Evolutionary conservation across 768 basidiomycete species (phyloP).

Genomic region (Podaxis sp.): DNA sequence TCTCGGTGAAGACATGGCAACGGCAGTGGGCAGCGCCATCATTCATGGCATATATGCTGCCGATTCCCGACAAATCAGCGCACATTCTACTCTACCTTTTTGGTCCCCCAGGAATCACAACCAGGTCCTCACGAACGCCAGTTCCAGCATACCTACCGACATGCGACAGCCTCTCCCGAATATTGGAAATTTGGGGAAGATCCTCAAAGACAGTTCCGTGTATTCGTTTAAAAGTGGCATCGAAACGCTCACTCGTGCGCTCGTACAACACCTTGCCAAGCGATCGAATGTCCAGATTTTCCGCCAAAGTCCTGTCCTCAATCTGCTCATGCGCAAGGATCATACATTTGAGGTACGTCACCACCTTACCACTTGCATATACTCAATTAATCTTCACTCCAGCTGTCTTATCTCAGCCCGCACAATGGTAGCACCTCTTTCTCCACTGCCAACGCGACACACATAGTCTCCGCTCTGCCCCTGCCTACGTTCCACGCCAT

Average conservation of each 20-base stretch:
- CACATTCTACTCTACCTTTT: constrained; percentile 51
- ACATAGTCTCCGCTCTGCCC: constrained; percentile 77
- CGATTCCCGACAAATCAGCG: constrained; percentile 71
- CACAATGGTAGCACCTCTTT: background rate
- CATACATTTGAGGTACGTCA: constrained; percentile 44
- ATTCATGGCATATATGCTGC: constrained; percentile 94
- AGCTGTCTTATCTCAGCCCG: constrained; percentile 1
- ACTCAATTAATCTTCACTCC: constrained; percentile 6
- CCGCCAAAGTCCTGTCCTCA: constrained; percentile 36
- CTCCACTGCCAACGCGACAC: constrained; percentile 40
- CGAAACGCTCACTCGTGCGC: constrained; percentile 55
- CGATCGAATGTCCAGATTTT: constrained; percentile 60
- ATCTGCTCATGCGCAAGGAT: constrained; percentile 31
- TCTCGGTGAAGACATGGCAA: constrained; percentile 72
- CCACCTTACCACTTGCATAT: background rate
- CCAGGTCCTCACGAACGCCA: constrained; percentile 30
- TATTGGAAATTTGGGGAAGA: constrained; percentile 43
- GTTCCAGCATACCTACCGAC: background rate
- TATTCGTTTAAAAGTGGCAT: constrained; percentile 84
- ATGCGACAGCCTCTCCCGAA: constrained; percentile 4
- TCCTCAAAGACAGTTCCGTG: constrained; percentile 64
- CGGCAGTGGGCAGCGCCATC: constrained; percentile 73
- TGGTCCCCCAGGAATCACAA: background rate
- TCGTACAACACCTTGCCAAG: constrained; percentile 45
- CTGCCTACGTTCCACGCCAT: constrained; percentile 49